Conservation (phyloP, 805 yeast species). For the Scheffersomyces coipomensis region DNA sequence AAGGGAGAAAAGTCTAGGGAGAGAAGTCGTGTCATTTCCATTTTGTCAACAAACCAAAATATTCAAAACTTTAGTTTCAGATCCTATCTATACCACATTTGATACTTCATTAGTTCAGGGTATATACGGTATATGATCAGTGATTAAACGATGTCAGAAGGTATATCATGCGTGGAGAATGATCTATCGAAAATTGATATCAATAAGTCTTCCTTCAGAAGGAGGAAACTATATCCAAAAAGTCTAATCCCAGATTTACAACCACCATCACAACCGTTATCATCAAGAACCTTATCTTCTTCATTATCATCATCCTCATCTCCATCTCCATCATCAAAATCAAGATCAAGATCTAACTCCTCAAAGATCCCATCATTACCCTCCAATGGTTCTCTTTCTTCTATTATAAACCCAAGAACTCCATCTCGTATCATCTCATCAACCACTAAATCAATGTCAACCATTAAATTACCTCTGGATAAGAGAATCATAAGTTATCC, state of each 20-base stretch:
- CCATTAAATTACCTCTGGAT: slow-evolving; percentile 8
- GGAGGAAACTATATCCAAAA: slow-evolving; percentile 18
- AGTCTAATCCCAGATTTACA: neutral
- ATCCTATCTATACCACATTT: too few relatives aligned
- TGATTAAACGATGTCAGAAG: neutral
- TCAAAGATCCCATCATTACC: neutral
- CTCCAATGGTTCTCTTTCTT: neutral
- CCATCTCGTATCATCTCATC: slow-evolving; percentile 14
- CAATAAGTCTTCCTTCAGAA: slow-evolving; percentile 19
- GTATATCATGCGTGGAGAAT: neutral
- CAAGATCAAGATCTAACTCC: neutral
- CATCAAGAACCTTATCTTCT: neutral
- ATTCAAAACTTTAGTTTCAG: too few relatives aligned
- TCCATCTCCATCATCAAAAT: neutral
- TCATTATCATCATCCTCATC: neutral
- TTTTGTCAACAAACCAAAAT: too few relatives aligned
- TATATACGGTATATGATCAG: too few relatives aligned
- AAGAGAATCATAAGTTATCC: slow-evolving; percentile 15
- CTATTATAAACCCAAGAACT: slow-evolving; percentile 11
- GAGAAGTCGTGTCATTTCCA: too few relatives aligned
- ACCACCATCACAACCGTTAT: neutral
- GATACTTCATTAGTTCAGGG: too few relatives aligned
- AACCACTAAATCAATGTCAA: slow-evolving; percentile 10
- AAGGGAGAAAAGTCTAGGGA: too few relatives aligned
- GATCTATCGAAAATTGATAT: slow-evolving; percentile 29